A percentile compares a stretch with the other conserved stretches of the same genome.
Conservation (phyloP, 2,329 filamentous ascomycete genomes). For the Claviceps cyperi region DNA sequence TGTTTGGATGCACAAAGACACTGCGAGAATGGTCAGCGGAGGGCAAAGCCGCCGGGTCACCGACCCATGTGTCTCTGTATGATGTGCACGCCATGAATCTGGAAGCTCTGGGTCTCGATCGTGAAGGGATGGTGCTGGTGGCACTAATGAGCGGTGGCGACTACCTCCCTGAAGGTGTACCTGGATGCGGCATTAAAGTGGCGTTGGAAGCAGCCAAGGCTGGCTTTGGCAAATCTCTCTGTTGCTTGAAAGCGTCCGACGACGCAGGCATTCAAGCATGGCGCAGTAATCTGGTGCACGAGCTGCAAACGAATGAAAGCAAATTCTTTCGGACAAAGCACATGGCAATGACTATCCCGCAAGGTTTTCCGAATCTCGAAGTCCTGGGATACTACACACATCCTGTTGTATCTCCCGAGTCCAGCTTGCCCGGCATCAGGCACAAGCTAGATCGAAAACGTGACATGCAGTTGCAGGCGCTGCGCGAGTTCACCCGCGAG, state of each 20-base stretch:
- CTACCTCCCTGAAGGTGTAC: conserved; percentile 77
- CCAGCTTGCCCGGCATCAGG: conserved; percentile 14
- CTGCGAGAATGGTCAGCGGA: conserved; percentile 76
- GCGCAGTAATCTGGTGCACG: conserved; percentile 57
- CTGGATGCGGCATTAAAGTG: conserved; percentile 73
- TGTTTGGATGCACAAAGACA: conserved; percentile 79
- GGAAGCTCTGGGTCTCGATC: conserved; percentile 49
- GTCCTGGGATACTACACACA: conserved; percentile 79
- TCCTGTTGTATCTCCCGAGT: conserved; percentile 64
- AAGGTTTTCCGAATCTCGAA: conserved; percentile 65
- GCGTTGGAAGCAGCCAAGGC: conserved; percentile 83
- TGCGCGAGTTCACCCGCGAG: conserved; percentile 63
- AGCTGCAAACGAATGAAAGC: conserved; percentile 72
- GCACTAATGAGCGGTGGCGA: conserved; percentile 93
- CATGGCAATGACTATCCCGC: conserved; percentile 58
- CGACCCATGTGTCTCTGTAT: conserved; percentile 80
- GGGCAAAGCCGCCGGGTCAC: conserved; percentile 45
- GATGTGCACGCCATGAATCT: conserved; percentile 41
- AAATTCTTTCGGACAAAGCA: conserved; percentile 67
- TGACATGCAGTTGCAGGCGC: conserved; percentile 24
- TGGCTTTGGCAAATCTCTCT: conserved; percentile 69
- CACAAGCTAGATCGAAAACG: conserved; percentile 12
- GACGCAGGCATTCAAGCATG: conserved; percentile 47
- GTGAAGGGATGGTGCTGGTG: conserved; percentile 84
- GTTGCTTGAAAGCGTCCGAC: conserved; percentile 47